These are phyloP conservation scores for Euphorbia corollata DNA, from an alignment of 441 rosid genomes.

Conservation along the genomic window DNA sequence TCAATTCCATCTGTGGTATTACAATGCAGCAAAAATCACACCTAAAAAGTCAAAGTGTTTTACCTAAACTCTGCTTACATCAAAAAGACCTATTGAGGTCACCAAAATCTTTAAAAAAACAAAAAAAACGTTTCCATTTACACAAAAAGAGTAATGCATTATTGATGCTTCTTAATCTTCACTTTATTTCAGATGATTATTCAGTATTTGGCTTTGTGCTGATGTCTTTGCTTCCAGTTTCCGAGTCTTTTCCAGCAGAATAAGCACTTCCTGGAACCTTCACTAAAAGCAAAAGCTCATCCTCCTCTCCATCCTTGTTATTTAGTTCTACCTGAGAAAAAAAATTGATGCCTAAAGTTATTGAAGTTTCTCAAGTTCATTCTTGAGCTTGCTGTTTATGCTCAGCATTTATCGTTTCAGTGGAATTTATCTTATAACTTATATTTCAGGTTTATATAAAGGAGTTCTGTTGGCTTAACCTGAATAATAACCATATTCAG, in stretches of 20 bases:
- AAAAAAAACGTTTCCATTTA: not conserved
- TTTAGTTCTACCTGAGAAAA: conserved; percentile 31
- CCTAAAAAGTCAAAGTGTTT: no score
- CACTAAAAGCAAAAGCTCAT: conserved; percentile 63
- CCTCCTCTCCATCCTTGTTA: conserved; percentile 31
- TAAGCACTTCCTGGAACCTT: conserved; percentile 90
- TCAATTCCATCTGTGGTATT: not conserved
- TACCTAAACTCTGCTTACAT: not conserved
- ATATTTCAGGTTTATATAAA: not conserved
- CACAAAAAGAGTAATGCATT: not conserved
- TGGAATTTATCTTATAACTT: not conserved
- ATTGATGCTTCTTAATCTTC: conserved; percentile 1
- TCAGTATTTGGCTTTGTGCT: conserved; percentile 9
- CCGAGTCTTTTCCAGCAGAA: conserved; percentile 26
- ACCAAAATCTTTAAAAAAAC: no score
- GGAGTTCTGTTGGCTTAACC: not conserved
- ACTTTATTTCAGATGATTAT: conserved; percentile 8
- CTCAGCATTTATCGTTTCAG: not conserved
- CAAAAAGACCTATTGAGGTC: not conserved
- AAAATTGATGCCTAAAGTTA: not conserved
- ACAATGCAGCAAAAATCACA: not conserved
- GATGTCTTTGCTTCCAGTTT: conserved; percentile 15
- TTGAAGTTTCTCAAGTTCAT: not conserved
- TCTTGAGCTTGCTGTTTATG: not conserved
- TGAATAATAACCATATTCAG: not conserved